These are phyloP conservation scores for Penicillium canescens DNA, from an alignment of 495 filamentous ascomycete genomes.

Conservation along the genomic window DNA sequence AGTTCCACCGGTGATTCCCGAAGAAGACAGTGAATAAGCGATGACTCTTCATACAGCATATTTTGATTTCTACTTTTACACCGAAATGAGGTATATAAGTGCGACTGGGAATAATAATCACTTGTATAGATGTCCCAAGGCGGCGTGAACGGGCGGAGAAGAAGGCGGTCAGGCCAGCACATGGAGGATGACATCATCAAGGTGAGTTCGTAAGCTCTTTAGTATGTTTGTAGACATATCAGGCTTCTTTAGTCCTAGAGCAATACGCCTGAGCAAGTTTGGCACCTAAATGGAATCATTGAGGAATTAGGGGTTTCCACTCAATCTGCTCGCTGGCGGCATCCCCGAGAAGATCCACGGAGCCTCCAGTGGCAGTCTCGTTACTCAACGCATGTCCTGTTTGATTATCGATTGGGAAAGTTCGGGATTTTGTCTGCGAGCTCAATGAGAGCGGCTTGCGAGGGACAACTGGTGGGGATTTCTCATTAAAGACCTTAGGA, in stretches of 20 bases:
- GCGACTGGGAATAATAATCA: too few species aligned
- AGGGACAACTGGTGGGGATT: conserved; percentile 32
- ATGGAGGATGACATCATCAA: neutral
- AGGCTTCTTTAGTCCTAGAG: too few species aligned
- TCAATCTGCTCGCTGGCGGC: conserved; percentile 20
- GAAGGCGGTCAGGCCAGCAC: conserved; percentile 5
- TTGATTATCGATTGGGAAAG: neutral
- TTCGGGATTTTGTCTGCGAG: conserved; percentile 7
- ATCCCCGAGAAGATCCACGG: conserved; percentile 29
- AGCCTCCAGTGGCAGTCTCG: neutral
- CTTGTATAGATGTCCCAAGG: neutral
- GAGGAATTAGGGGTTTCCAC: conserved; percentile 39
- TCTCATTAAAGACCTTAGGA: neutral
- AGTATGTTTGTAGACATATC: neutral
- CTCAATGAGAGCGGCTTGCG: conserved; percentile 35
- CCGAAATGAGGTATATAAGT: too few species aligned
- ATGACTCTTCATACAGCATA: too few species aligned
- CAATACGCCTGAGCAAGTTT: too few species aligned
- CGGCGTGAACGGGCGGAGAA: neutral
- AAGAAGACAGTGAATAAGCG: too few species aligned
- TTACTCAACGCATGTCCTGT: neutral
- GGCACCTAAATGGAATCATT: conserved; percentile 2
- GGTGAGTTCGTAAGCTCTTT: neutral
- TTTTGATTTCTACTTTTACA: too few species aligned
- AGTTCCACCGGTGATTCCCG: too few species aligned